phyloP scores from a whole-genome alignment of 1,139 yeast species.

The Torulaspora globosa region DNA sequence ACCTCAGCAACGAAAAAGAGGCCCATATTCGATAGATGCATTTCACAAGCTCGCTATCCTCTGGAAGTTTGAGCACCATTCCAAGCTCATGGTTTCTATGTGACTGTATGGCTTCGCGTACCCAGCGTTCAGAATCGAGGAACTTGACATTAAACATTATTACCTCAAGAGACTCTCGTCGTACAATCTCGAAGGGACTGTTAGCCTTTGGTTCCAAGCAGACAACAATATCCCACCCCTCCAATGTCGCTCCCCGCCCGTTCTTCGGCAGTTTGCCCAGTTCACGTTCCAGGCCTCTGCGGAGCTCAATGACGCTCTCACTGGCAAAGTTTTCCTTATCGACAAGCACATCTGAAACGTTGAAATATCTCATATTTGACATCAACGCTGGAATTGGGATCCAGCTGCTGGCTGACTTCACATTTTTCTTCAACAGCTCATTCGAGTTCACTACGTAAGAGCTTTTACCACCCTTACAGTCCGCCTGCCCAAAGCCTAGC shows the following conservation, averaged over 20 bases:
- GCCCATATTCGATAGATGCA: slow-evolving; percentile 16
- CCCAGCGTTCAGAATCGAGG: slow-evolving; percentile 5
- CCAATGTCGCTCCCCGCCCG: not conserved
- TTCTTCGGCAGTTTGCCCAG: not conserved
- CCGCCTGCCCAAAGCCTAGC: slow-evolving; percentile 7
- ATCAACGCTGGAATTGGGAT: slow-evolving; percentile 19
- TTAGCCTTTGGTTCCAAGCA: not conserved
- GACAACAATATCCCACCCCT: slow-evolving; percentile 9
- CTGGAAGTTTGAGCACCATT: slow-evolving; percentile 13
- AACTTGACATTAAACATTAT: slow-evolving; percentile 7
- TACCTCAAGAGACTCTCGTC: not conserved
- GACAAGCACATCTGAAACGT: slow-evolving; percentile 8
- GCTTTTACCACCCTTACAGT: slow-evolving; percentile 14
- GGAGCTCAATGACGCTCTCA: slow-evolving; percentile 2
- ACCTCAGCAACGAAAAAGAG: slow-evolving; percentile 2
- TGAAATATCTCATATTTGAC: slow-evolving; percentile 17
- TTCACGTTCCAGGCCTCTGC: not conserved
- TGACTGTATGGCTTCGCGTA: slow-evolving; percentile 2
- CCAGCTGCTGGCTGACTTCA: slow-evolving; percentile 12
- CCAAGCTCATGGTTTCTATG: slow-evolving; percentile 13
- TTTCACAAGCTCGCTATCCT: slow-evolving; percentile 14
- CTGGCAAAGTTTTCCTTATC: slow-evolving; percentile 5
- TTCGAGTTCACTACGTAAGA: slow-evolving; percentile 27
- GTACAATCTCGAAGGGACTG: slow-evolving; percentile 2
- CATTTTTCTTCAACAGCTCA: slow-evolving; percentile 2